These are phyloP conservation scores for Boeremia exigua DNA, from an alignment of 2,329 filamentous ascomycete genomes.

Conservation along the genomic window DNA sequence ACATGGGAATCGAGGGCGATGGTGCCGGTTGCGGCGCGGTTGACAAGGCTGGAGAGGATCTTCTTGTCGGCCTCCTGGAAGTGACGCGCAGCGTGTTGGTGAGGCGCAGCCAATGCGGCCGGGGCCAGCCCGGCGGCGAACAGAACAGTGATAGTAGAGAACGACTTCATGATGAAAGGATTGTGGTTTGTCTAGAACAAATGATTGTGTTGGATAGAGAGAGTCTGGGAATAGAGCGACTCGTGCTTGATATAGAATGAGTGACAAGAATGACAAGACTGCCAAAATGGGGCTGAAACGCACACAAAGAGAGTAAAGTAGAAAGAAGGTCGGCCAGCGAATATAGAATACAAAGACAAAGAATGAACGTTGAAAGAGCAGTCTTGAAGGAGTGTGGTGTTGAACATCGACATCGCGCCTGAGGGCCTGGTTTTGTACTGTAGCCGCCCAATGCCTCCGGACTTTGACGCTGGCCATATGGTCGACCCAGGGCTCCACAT, in stretches of 20 bases:
- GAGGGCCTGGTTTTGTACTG: neutral
- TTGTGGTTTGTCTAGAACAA: neutral
- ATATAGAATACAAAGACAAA: neutral
- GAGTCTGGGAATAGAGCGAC: neutral
- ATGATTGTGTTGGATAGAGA: neutral
- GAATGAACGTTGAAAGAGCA: neutral
- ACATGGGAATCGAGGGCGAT: conserved; percentile 50
- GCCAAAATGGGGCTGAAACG: neutral
- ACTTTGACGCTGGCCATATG: conserved; percentile 8
- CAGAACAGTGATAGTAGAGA: neutral
- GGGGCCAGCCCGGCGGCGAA: neutral
- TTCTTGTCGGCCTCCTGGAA: neutral
- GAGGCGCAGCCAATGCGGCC: neutral
- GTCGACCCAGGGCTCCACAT: neutral
- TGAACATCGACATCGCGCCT: neutral
- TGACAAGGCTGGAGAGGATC: neutral
- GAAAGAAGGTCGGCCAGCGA: conserved; percentile 2
- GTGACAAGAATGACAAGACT: neutral
- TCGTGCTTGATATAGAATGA: conserved; percentile 5
- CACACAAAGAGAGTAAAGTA: neutral
- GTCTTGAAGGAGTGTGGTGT: neutral
- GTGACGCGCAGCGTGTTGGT: neutral
- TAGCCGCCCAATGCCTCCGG: neutral
- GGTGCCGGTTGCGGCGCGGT: neutral
- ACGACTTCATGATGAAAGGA: conserved; percentile 8